phyloP scores from a whole-genome alignment of 1,284 basidiomycete genomes.

The Fistulina hepatica region DNA sequence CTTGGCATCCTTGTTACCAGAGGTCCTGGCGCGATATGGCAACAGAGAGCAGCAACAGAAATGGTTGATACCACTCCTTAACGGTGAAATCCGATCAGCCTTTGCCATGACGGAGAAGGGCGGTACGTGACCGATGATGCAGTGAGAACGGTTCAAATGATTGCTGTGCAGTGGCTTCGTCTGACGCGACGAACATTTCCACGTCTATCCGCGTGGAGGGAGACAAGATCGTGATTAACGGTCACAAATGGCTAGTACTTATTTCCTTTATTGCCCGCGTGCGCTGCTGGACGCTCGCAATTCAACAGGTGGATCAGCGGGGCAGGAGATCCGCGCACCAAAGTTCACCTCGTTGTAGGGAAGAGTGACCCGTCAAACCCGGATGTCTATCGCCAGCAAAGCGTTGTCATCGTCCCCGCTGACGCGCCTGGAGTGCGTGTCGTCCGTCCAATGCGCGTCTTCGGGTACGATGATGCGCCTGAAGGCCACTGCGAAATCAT shows the following conservation, averaged over 20 bases:
- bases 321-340: constrained; percentile 87
- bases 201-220: constrained; percentile 83
- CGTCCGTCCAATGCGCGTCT: constrained; percentile 85
- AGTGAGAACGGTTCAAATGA: not conserved
- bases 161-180: constrained; percentile 65
- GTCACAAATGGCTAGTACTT: constrained; percentile 79
- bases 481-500: constrained; percentile 94
- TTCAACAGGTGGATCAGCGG: constrained; percentile 85
- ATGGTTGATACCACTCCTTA: constrained; percentile 82
- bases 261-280: constrained; percentile 3
- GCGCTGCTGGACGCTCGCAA: constrained; percentile 1
- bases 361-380: constrained; percentile 75
- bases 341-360: constrained; percentile 89
- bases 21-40: constrained; percentile 94
- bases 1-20: constrained; percentile 29
- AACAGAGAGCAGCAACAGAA: constrained; percentile 82
- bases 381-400: constrained; percentile 76
- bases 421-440: constrained; percentile 82
- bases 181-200: constrained; percentile 92
- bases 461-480: constrained; percentile 91
- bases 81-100: constrained; percentile 88
- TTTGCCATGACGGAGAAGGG: constrained; percentile 94
- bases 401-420: constrained; percentile 87
- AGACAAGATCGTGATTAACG: constrained; percentile 86
- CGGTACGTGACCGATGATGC: constrained; percentile 47